phyloP scores from a whole-genome alignment of 108 stramenopile species.

The Chaetoceros tenuissimus region DNA sequence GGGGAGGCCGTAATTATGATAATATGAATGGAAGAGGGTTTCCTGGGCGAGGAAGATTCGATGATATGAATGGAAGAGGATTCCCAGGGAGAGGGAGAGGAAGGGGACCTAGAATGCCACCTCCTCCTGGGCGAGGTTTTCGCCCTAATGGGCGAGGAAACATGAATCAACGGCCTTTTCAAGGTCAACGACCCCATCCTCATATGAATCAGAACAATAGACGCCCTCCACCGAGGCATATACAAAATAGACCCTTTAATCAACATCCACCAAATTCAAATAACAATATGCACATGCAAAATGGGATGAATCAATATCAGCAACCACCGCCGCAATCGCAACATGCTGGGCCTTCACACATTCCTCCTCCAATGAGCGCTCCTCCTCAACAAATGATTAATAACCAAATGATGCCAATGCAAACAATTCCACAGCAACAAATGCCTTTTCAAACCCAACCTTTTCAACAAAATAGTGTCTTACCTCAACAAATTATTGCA shows the following conservation, averaged over 20 bases:
- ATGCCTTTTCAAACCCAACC: not conserved
- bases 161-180: not conserved
- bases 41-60: too few relatives aligned
- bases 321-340: constrained; percentile 11
- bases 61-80: too few relatives aligned
- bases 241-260: too few relatives aligned
- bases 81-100: not conserved
- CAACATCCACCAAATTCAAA: not conserved
- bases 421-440: not conserved
- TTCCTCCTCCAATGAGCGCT: not conserved
- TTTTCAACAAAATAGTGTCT: not conserved
- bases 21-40: too few relatives aligned
- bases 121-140: not conserved
- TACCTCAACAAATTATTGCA: not conserved
- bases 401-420: not conserved
- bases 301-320: constrained; percentile 2
- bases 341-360: not conserved
- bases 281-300: constrained; percentile 1
- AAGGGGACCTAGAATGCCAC: not conserved
- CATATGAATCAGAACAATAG: too few relatives aligned
- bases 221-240: too few relatives aligned
- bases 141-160: not conserved
- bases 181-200: not conserved
- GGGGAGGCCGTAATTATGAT: too few relatives aligned
- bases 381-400: not conserved